Evolutionary conservation across 768 basidiomycete genomes (phyloP), one percentile per base, ranked within the genome.

Genomic region (Symmetrospora coprosmae): DNA sequence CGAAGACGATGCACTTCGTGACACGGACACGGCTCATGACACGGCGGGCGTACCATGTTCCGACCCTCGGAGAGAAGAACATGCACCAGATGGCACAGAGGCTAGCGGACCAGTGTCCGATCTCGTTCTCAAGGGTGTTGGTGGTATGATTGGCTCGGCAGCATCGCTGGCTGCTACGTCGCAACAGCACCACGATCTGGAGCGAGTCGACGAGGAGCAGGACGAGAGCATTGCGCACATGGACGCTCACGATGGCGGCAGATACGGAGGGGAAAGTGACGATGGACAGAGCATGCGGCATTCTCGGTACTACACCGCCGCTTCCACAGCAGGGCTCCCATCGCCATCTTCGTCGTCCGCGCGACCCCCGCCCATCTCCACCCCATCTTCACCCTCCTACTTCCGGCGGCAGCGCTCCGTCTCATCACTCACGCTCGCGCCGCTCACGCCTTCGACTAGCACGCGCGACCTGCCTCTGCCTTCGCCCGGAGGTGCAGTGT

Each of bases 151-250:
- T 9, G 46, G 14, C 11, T 46, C n/a, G 55, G 39, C n/a, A 31
- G 39, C 13, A 33, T 6, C n/a, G n/a, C n/a, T n/a, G 39, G n/a
- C 37, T 8, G 11, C 55, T 34, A 2, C 40, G 4, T 25, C 38
- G 4, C 14, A n/a, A n/a, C n/a, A 13, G n/a, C 55, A 58, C 30
- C 55, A 58, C 43, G 55, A 58, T 31, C 41, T 58, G 17, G 43
- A 58, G 16, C 27, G 40, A 30, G 55, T 58, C 43, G 55, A 40
- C 14, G 55, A 58, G 23, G 55, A 58, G 31, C 55, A 58, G 34
- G 55, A 58, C 37, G 55, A 43, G 16, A 19, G 16, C 2, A 58
- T 47, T 33, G 55, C 19, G 8, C 31, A 21, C 25, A 46, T 38
- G 3, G 51, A 35, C 16, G 8, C 8, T 21, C 19, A 35, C 14